Evolutionary conservation across 164 flowering plant species (phyloP).

Genomic region (Echeveria elegans): DNA sequence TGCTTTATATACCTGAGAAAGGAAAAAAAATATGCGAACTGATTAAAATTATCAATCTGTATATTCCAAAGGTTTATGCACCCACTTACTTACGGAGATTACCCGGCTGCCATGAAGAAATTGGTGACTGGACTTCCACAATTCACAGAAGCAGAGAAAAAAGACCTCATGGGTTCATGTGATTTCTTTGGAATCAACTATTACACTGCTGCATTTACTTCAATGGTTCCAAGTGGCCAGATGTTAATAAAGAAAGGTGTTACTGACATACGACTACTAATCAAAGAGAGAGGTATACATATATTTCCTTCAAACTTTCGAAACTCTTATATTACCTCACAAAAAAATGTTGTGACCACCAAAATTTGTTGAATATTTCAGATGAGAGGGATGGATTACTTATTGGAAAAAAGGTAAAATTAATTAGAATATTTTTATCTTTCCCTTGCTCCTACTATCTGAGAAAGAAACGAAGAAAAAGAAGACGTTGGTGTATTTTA

Average conservation of each 20-base stretch:
- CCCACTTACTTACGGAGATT: conserved; percentile 19
- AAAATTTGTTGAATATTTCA: conserved; percentile 9
- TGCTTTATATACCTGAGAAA: not conserved
- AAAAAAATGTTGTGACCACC: too few relatives aligned
- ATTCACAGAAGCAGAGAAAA: conserved; percentile 14
- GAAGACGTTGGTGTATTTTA: too few relatives aligned
- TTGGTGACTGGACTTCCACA: conserved; percentile 17
- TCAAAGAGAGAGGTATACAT: not conserved
- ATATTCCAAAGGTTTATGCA: conserved; percentile 15
- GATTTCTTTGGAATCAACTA: conserved; percentile 31
- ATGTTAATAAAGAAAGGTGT: not conserved
- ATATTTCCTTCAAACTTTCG: not conserved
- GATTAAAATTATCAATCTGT: not conserved
- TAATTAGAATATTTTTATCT: not conserved
- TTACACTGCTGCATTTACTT: conserved; percentile 14
- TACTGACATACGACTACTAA: not conserved
- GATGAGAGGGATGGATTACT: conserved; percentile 18
- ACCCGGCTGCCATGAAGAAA: conserved; percentile 16
- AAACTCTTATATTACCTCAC: not conserved
- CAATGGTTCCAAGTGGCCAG: not conserved
- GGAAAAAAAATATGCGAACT: not conserved
- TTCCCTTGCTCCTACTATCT: not conserved
- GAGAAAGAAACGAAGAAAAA: not conserved
- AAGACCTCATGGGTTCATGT: conserved; percentile 14
- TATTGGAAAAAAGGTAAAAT: conserved; percentile 18